Evolutionary conservation across 2,329 filamentous ascomycete genomes (phyloP).

Genomic region (Apiospora hydei): DNA sequence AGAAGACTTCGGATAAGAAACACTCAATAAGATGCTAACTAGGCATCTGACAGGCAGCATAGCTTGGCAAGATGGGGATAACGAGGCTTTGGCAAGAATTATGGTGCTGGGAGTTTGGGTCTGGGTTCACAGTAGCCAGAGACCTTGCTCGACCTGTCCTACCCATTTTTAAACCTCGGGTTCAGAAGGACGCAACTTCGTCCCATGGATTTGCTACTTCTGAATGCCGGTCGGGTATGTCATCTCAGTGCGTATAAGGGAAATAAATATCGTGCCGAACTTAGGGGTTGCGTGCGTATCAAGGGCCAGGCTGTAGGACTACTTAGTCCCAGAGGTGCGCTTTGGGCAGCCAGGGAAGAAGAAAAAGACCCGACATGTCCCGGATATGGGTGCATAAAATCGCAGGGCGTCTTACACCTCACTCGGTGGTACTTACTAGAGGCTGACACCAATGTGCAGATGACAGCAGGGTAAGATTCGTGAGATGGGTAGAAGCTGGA

Average conservation of each 20-base stretch:
- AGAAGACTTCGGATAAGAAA: not conserved
- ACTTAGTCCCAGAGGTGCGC: not conserved
- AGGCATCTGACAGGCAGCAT: not conserved
- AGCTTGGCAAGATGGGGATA: not conserved
- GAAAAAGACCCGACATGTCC: not conserved
- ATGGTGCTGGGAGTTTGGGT: not conserved
- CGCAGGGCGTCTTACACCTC: not conserved
- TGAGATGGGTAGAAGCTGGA: slow-evolving; percentile 11
- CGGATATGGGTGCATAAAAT: not conserved
- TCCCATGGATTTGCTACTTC: not conserved
- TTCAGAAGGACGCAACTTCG: not conserved
- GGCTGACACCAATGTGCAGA: slow-evolving; percentile 6
- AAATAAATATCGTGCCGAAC: not conserved
- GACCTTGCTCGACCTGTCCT: not conserved
- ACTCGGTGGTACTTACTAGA: slow-evolving; percentile 5
- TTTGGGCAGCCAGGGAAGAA: too few relatives aligned
- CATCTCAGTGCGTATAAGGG: not conserved
- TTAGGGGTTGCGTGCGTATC: not conserved
- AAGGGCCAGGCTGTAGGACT: not conserved
- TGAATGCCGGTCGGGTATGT: not conserved
- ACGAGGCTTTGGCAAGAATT: not conserved
- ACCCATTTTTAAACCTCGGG: not conserved
- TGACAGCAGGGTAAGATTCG: slow-evolving; percentile 9
- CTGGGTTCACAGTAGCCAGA: not conserved
- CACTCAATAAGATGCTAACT: not conserved